A percentile compares a stretch with the other conserved stretches of the same genome.
These are phyloP conservation scores for Amanita pseudoporphyria DNA, from an alignment of 768 basidiomycete species.

Conservation along the genomic window DNA sequence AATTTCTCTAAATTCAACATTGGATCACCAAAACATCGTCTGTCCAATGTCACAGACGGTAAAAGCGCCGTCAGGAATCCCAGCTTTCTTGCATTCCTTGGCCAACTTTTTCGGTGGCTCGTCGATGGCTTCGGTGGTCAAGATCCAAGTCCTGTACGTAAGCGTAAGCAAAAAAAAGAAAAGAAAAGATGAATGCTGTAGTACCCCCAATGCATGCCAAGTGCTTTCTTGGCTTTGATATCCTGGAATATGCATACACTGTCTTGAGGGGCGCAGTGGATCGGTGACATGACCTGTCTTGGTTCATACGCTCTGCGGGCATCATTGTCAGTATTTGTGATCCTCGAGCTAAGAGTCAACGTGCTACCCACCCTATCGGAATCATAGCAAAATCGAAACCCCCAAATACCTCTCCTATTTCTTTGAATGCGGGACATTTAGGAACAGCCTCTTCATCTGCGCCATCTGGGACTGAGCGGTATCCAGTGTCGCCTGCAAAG, in stretches of 20 bases:
- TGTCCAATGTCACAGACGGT: conserved; percentile 51
- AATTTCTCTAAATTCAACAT: not conserved
- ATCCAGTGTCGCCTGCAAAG: conserved; percentile 68
- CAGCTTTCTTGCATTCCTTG: conserved; percentile 40
- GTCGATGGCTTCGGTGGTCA: conserved; percentile 44
- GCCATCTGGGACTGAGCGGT: conserved; percentile 35
- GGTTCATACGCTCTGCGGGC: conserved; percentile 47
- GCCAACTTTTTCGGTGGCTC: conserved; percentile 51
- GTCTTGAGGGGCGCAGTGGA: conserved; percentile 61
- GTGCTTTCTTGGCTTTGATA: conserved; percentile 43
- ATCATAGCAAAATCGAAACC: conserved; percentile 63
- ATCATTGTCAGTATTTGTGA: not conserved
- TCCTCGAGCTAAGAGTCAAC: conserved; percentile 13
- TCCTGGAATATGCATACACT: conserved; percentile 61
- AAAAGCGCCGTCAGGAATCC: conserved; percentile 47
- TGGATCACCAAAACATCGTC: conserved; percentile 28
- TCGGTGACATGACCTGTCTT: conserved; percentile 42
- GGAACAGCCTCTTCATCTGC: conserved; percentile 44
- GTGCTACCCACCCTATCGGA: conserved; percentile 47
- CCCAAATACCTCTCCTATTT: conserved; percentile 56
- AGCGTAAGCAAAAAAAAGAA: not conserved
- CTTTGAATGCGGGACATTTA: conserved; percentile 62
- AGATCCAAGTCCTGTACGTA: conserved; percentile 35
- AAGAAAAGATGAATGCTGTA: conserved; percentile 10
- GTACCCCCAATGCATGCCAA: conserved; percentile 72